A percentile compares a stretch with the other conserved stretches of the same genome.
These are phyloP conservation scores for Ogataea pilisensis DNA, from an alignment of 805 yeast species.

Conservation along the genomic window DNA sequence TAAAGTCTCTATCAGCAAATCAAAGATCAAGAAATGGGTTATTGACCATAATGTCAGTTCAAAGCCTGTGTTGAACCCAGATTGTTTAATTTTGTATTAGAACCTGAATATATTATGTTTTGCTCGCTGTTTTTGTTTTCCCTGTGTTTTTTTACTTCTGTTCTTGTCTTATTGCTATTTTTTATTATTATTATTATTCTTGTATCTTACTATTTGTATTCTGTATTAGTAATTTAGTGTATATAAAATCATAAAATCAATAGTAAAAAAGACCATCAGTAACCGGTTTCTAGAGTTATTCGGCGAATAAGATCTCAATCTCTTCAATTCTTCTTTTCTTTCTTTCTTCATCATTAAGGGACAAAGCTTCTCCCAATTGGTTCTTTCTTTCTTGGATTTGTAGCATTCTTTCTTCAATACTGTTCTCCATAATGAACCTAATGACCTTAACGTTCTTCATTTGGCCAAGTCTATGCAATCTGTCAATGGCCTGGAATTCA, in stretches of 20 bases:
- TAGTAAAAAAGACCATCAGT: too few species aligned
- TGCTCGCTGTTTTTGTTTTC: too few species aligned
- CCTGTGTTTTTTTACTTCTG: too few species aligned
- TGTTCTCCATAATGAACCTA: constrained; percentile 75
- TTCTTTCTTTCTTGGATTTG: constrained; percentile 81
- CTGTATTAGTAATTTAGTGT: too few species aligned
- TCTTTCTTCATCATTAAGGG: constrained; percentile 71
- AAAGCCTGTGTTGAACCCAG: constrained; percentile 14
- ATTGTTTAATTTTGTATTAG: constrained; percentile 26
- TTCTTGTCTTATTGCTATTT: too few species aligned
- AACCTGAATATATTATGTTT: too few species aligned
- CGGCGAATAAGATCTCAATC: constrained; percentile 61
- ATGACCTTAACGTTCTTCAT: constrained; percentile 63
- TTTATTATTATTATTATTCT: too few species aligned
- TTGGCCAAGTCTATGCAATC: constrained; percentile 92
- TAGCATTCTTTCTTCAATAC: constrained; percentile 87
- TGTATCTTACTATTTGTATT: too few species aligned
- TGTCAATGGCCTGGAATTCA: constrained; percentile 87
- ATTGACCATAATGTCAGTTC: constrained; percentile 19
- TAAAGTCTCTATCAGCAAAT: constrained; percentile 21
- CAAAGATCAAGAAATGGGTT: constrained; percentile 27
- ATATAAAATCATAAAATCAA: too few species aligned
- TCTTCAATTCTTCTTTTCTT: constrained; percentile 68
- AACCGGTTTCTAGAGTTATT: constrained; percentile 8
- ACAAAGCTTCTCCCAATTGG: constrained; percentile 75